phyloP scores from a whole-genome alignment of 2,329 filamentous ascomycete species.

The Leptographium wingfieldii region DNA sequence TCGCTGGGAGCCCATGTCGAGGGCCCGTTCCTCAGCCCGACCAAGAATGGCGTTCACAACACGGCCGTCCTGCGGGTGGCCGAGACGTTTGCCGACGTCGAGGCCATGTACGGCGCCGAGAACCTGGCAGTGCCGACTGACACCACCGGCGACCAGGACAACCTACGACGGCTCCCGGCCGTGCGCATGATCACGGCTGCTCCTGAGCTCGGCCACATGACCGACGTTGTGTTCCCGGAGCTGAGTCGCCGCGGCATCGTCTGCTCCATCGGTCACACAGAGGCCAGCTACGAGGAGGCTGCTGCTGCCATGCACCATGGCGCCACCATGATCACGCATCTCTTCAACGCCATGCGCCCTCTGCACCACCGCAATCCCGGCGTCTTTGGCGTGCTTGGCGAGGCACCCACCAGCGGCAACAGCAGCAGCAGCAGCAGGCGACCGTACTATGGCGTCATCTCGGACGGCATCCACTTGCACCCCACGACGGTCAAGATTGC shows the following conservation, averaged over 20 bases:
- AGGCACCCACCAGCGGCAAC: slow-evolving; percentile 17
- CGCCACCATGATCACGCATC: slow-evolving; percentile 79
- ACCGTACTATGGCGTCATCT: slow-evolving; percentile 80
- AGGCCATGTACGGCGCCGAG: slow-evolving; percentile 56
- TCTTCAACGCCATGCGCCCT: slow-evolving; percentile 90
- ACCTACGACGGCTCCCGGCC: slow-evolving; percentile 21
- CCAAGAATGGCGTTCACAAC: slow-evolving; percentile 81
- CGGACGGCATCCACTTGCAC: slow-evolving; percentile 83
- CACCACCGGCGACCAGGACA: not conserved
- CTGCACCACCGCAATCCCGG: slow-evolving; percentile 86
- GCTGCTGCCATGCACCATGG: slow-evolving; percentile 58
- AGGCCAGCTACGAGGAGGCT: slow-evolving; percentile 76
- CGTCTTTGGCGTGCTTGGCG: slow-evolving; percentile 74
- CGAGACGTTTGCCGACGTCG: slow-evolving; percentile 50
- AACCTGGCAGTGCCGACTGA: slow-evolving; percentile 39
- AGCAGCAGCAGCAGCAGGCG: slow-evolving; percentile 38
- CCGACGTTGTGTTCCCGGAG: slow-evolving; percentile 48
- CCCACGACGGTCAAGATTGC: slow-evolving; percentile 82
- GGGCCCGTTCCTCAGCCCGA: slow-evolving; percentile 73
- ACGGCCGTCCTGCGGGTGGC: slow-evolving; percentile 55
- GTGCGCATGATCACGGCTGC: slow-evolving; percentile 80
- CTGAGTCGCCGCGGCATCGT: slow-evolving; percentile 55
- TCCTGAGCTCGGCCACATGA: slow-evolving; percentile 65
- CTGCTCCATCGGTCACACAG: slow-evolving; percentile 74
- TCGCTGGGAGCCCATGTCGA: slow-evolving; percentile 85